phyloP scores from a whole-genome alignment of 257 asterid species.

The Schizonepeta tenuifolia region DNA sequence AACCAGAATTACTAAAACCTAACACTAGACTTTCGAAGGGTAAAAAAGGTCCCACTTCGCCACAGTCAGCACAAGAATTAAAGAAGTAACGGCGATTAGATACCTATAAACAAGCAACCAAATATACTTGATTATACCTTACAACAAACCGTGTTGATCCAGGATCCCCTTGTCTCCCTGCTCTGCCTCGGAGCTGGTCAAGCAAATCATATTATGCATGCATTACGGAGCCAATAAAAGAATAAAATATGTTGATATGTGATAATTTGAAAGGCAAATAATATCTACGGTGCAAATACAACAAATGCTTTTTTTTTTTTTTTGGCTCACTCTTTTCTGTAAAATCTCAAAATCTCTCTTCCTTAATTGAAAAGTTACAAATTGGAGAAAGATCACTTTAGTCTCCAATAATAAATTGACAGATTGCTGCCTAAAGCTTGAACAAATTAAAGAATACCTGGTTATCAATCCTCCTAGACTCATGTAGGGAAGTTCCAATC shows the following conservation, averaged over 20 bases:
- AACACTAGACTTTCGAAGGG: too few species aligned
- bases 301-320: background rate
- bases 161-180: conserved; percentile 99
- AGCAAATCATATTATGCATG: conserved; percentile 31
- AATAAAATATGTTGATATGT: conserved; percentile 1
- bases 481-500: conserved; percentile 96
- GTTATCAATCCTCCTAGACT: conserved; percentile 97
- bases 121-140: conserved; percentile 56
- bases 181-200: conserved; percentile 92
- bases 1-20: too few species aligned
- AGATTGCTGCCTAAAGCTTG: conserved; percentile 8
- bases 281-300: too few species aligned
- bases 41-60: too few species aligned
- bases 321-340: background rate
- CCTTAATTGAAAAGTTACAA: background rate
- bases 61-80: too few species aligned
- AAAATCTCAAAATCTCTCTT: background rate
- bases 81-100: background rate
- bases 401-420: conserved; percentile 12
- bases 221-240: conserved; percentile 6
- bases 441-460: conserved; percentile 57
- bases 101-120: conserved; percentile 8
- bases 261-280: background rate
- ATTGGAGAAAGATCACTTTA: conserved; percentile 24
- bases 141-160: conserved; percentile 99